Conservation (phyloP, 495 filamentous ascomycete genomes). For the Evansstolkia leycettana region DNA sequence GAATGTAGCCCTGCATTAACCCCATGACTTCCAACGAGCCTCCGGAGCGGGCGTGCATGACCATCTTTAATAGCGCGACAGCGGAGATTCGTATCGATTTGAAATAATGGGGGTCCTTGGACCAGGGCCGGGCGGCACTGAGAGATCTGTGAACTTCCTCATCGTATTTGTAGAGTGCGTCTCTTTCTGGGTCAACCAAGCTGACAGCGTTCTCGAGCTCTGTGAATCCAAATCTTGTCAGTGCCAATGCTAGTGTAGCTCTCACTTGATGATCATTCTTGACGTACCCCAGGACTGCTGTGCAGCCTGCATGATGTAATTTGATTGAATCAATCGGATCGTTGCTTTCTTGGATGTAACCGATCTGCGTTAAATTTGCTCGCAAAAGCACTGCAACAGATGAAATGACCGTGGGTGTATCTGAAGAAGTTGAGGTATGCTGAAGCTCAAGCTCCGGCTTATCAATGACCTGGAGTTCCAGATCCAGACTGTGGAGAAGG, state of each 20-base stretch:
- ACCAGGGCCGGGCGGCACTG: slow-evolving; percentile 59
- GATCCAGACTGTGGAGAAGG: background rate
- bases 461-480: background rate
- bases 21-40: slow-evolving; percentile 95
- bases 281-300: slow-evolving; percentile 48
- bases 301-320: slow-evolving; percentile 36
- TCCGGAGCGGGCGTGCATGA: slow-evolving; percentile 93
- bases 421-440: background rate
- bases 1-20: slow-evolving; percentile 90
- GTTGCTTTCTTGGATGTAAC: too few relatives aligned
- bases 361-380: too few relatives aligned
- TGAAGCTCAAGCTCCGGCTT: background rate
- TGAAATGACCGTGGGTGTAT: background rate
- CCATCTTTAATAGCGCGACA: slow-evolving; percentile 94
- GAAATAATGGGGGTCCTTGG: slow-evolving; percentile 76
- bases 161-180: slow-evolving; percentile 83
- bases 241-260: too few relatives aligned
- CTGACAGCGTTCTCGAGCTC: slow-evolving; percentile 82
- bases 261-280: background rate
- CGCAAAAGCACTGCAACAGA: background rate
- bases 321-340: background rate
- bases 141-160: slow-evolving; percentile 47
- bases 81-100: slow-evolving; percentile 87
- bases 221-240: slow-evolving; percentile 16
- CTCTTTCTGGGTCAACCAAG: slow-evolving; percentile 72